These are phyloP conservation scores for Madurella mycetomatis DNA, from an alignment of 2,329 filamentous ascomycete genomes.

Conservation along the genomic window DNA sequence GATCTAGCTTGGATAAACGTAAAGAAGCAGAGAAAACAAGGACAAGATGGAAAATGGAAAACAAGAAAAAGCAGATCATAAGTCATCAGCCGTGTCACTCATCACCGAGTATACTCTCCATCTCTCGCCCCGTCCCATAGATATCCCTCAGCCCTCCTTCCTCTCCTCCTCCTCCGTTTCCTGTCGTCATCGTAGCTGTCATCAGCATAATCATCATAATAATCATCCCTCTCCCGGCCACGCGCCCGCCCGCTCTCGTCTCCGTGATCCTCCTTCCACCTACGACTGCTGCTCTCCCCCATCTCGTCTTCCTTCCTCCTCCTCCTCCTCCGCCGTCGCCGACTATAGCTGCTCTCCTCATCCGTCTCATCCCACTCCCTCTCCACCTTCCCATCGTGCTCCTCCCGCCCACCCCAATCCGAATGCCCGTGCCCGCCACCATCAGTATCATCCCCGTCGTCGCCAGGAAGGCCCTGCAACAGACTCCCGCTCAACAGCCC, in stretches of 20 bases:
- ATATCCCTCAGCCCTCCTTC: slow-evolving; percentile 17
- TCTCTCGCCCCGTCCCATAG: slow-evolving; percentile 2
- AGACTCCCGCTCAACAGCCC: slow-evolving; percentile 27
- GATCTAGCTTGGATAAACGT: neutral
- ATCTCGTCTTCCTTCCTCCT: slow-evolving; percentile 4
- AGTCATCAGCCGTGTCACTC: slow-evolving; percentile 17
- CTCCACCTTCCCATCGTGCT: neutral
- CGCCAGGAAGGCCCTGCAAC: slow-evolving; percentile 12
- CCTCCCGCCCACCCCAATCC: neutral
- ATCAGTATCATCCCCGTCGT: neutral
- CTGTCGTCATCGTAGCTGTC: slow-evolving; percentile 19
- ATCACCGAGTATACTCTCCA: slow-evolving; percentile 8
- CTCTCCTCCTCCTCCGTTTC: slow-evolving; percentile 19
- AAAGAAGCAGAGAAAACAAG: neutral
- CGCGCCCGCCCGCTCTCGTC: neutral
- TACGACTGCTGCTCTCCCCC: slow-evolving; percentile 8
- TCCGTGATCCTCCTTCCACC: neutral
- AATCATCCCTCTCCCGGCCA: slow-evolving; percentile 5
- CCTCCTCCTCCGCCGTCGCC: neutral
- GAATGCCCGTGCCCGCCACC: neutral
- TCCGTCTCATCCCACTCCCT: slow-evolving; percentile 15
- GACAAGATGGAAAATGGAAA: neutral
- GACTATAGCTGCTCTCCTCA: neutral
- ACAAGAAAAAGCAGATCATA: slow-evolving; percentile 13
- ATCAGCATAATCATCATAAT: slow-evolving; percentile 10